Conservation (phyloP, 163 green algal species). For the Chloromonas sp. region DNA sequence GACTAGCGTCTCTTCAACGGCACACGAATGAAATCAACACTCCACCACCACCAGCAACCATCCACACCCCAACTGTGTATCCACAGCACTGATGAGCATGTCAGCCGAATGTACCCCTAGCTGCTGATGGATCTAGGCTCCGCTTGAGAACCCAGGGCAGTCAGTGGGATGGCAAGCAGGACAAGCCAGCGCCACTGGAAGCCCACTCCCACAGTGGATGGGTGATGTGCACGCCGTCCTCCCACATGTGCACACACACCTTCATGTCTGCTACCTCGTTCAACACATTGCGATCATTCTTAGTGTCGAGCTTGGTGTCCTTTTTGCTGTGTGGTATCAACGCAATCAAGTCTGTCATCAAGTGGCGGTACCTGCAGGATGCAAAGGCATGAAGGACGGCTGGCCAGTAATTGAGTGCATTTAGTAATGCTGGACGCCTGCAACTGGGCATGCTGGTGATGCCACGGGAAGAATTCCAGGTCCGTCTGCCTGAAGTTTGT, state of each 20-base stretch:
- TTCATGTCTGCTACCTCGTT: constrained; percentile 92
- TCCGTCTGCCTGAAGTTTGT: background rate
- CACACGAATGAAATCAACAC: background rate
- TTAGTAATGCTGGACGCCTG: background rate
- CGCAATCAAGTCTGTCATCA: constrained; percentile 65
- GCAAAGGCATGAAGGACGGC: no score
- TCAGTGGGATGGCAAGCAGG: no score
- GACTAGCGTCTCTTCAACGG: background rate
- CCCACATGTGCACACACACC: constrained; percentile 3
- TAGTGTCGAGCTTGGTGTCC: constrained; percentile 93
- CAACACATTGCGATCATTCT: constrained; percentile 75
- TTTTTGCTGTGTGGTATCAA: constrained; percentile 90
- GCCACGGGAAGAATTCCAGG: background rate
- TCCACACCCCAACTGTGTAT: no score
- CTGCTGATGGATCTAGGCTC: no score
- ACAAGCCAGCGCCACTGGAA: no score
- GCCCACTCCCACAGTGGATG: no score
- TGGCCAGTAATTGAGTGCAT: background rate
- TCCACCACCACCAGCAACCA: background rate
- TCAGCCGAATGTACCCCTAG: no score
- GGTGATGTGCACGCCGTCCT: no score
- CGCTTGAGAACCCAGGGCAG: no score
- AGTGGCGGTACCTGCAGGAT: constrained; percentile 55
- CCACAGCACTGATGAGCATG: no score
- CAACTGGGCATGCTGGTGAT: background rate